Percentiles rank a stretch among this genome's conserved stretches.
These are phyloP conservation scores for Malus sieversii DNA, from an alignment of 306 rosid genomes.

Conservation along the genomic window DNA sequence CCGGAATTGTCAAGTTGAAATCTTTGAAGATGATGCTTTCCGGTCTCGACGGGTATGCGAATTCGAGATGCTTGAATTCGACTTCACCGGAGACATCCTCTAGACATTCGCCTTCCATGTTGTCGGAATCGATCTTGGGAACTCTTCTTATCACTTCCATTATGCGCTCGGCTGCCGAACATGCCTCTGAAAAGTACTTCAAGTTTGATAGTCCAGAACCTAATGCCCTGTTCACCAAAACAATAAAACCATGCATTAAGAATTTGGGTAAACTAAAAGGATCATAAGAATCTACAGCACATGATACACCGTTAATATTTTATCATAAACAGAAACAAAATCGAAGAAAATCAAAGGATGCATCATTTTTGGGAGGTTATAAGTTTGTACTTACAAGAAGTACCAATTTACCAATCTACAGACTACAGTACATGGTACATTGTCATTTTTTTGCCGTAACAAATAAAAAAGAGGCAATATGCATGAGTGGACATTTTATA, in stretches of 20 bases:
- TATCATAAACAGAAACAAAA: neutral
- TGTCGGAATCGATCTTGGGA: conserved; percentile 77
- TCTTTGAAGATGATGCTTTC: conserved; percentile 52
- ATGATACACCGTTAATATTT: neutral
- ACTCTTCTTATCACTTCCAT: conserved; percentile 69
- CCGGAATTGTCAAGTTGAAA: conserved; percentile 52
- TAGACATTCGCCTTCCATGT: conserved; percentile 48
- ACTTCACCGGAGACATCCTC: conserved; percentile 53
- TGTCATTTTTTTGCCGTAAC: neutral
- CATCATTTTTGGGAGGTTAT: neutral
- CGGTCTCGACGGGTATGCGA: conserved; percentile 83
- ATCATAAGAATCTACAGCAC: neutral
- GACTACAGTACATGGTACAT: neutral
- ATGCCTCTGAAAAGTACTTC: conserved; percentile 76
- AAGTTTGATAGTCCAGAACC: conserved; percentile 79
- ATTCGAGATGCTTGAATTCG: conserved; percentile 47
- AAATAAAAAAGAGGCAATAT: too few relatives aligned
- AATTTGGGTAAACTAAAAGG: too few relatives aligned
- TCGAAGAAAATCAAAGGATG: neutral
- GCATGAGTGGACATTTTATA: neutral
- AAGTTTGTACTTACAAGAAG: neutral
- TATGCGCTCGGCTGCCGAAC: conserved; percentile 58
- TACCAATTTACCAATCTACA: neutral
- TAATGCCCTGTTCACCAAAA: conserved; percentile 42
- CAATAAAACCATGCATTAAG: neutral